Evolutionary conservation across 345 rosid species (phyloP).

Genomic region (Salix udensis): DNA sequence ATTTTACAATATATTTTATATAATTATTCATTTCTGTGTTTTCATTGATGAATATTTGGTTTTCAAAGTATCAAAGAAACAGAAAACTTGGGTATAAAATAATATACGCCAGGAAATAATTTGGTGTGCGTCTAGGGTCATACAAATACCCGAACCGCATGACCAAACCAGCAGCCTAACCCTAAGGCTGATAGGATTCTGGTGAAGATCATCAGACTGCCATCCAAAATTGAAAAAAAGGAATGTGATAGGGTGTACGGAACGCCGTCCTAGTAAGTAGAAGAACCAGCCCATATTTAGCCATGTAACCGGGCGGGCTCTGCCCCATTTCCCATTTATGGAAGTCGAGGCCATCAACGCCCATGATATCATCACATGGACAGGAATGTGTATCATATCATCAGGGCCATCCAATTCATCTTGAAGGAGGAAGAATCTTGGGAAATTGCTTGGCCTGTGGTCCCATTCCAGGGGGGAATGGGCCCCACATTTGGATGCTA

Average conservation of each 20-base stretch:
- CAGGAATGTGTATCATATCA: not conserved
- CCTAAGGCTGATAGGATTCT: conserved; percentile 10
- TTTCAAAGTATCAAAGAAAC: no score
- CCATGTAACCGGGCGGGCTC: not conserved
- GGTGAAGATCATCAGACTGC: conserved; percentile 11
- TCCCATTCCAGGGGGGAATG: conserved; percentile 23
- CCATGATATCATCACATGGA: not conserved
- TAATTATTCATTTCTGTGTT: no score
- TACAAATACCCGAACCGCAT: conserved; percentile 17
- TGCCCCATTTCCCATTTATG: not conserved
- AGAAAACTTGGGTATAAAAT: no score
- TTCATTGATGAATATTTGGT: no score
- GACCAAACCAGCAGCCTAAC: conserved; percentile 30
- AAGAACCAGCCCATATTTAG: not conserved
- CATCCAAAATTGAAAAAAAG: not conserved
- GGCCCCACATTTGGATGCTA: conserved; percentile 19
- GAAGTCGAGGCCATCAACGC: not conserved
- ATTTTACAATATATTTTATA: no score
- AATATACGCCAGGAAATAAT: no score
- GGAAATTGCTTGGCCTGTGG: not conserved
- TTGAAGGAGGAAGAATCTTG: not conserved
- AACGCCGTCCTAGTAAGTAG: conserved; percentile 12
- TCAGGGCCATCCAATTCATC: not conserved
- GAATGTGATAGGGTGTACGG: not conserved
- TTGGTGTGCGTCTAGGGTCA: no score